A percentile compares a stretch with the other conserved stretches of the same genome.
Evolutionary conservation across 2,329 filamentous ascomycete species (phyloP).

Genomic region (Aspergillus pseudoviridinutans): DNA sequence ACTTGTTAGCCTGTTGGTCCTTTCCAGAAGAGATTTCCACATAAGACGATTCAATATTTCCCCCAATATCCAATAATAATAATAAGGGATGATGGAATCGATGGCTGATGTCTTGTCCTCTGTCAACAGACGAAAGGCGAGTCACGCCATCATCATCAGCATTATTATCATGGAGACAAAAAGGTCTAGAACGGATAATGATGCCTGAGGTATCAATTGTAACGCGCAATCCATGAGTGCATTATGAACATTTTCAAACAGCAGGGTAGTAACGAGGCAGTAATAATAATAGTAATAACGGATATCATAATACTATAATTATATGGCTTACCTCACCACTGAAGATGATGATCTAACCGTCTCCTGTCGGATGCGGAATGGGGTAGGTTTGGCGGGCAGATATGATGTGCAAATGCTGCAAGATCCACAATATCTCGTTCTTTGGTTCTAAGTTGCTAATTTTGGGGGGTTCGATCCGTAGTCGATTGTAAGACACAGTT

Average conservation of each 20-base stretch:
- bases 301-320: background rate
- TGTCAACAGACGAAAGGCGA: background rate
- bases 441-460: conserved; percentile 1
- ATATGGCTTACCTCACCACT: conserved; percentile 9
- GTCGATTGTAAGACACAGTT: background rate
- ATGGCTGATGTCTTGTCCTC: background rate
- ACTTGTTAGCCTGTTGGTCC: conserved; percentile 3
- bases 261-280: background rate
- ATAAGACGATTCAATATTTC: background rate
- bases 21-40: background rate
- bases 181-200: background rate
- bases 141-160: background rate
- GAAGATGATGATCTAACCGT: conserved; percentile 3
- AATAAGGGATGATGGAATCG: background rate
- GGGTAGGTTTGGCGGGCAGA: background rate
- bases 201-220: conserved; percentile 4
- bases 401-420: background rate
- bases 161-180: background rate
- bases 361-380: conserved; percentile 1
- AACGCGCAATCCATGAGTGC: conserved; percentile 8
- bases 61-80: background rate
- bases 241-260: background rate
- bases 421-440: background rate
- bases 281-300: background rate
- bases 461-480: conserved; percentile 2